These are phyloP conservation scores for Starmerella potacharoeniae DNA, from an alignment of 805 yeast species.

Conservation along the genomic window DNA sequence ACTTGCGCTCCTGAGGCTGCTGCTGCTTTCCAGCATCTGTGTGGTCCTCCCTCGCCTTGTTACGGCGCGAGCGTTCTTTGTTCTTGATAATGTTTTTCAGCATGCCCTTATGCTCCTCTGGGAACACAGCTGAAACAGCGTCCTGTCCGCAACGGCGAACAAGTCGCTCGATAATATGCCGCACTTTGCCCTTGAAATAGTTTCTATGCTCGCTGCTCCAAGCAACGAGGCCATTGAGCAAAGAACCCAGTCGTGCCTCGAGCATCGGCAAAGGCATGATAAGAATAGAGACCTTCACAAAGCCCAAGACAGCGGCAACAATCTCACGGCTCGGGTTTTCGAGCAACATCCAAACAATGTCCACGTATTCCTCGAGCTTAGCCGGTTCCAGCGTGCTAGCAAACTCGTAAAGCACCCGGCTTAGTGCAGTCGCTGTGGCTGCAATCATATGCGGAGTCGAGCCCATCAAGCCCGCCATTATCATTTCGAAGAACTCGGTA, in stretches of 20 bases:
- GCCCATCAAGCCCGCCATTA: slow-evolving; percentile 93
- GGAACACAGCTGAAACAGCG: slow-evolving; percentile 67
- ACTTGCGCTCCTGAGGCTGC: slow-evolving; percentile 38
- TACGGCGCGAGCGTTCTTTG: slow-evolving; percentile 73
- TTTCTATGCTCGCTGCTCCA: slow-evolving; percentile 97
- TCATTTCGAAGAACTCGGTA: slow-evolving; percentile 80
- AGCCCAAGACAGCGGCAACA: slow-evolving; percentile 88
- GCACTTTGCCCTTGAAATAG: slow-evolving; percentile 84
- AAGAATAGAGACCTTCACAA: slow-evolving; percentile 78
- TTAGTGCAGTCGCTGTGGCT: slow-evolving; percentile 85
- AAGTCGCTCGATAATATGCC: slow-evolving; percentile 84
- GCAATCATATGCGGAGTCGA: slow-evolving; percentile 91
- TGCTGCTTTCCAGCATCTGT: slow-evolving; percentile 12
- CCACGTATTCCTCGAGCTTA: slow-evolving; percentile 59
- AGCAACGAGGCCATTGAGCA: slow-evolving; percentile 62
- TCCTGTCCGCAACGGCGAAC: slow-evolving; percentile 87
- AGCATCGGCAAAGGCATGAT: slow-evolving; percentile 71
- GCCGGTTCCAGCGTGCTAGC: slow-evolving; percentile 50
- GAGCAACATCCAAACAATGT: slow-evolving; percentile 79
- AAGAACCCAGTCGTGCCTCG: slow-evolving; percentile 48
- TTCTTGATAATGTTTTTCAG: slow-evolving; percentile 76
- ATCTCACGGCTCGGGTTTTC: slow-evolving; percentile 88
- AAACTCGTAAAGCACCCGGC: slow-evolving; percentile 80
- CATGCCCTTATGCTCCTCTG: slow-evolving; percentile 78
- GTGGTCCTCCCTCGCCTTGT: slow-evolving; percentile 33